phyloP scores from a whole-genome alignment of 2,329 filamentous ascomycete species.

The Clathrospora elynae region DNA sequence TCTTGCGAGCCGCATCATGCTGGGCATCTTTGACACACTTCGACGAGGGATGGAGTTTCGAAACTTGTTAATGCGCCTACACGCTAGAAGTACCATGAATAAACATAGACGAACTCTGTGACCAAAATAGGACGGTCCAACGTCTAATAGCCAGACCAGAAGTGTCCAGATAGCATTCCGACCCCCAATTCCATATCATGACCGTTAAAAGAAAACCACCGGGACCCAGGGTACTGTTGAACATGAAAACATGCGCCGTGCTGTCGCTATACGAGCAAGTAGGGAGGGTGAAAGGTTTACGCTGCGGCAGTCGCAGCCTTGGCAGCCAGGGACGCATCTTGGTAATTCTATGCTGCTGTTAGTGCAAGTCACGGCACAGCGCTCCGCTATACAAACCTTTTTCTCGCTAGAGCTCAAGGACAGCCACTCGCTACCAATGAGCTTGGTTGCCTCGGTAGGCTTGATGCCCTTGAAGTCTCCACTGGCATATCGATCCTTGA shows the following conservation, averaged over 20 bases:
- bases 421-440: constrained; percentile 57
- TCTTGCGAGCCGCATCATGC: too few species aligned
- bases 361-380: constrained; percentile 19
- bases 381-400: constrained; percentile 46
- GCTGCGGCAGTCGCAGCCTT: constrained; percentile 3
- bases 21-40: too few species aligned
- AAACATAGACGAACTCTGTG: too few species aligned
- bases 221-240: constrained; percentile 11
- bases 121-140: too few species aligned
- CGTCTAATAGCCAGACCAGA: constrained; percentile 26
- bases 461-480: constrained; percentile 59
- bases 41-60: too few species aligned
- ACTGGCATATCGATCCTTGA: constrained; percentile 50
- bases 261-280: background rate
- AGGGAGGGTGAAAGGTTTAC: background rate
- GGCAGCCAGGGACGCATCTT: constrained; percentile 34
- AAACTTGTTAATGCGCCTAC: too few species aligned
- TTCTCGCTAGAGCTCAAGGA: constrained; percentile 54
- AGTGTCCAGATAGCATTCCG: constrained; percentile 5
- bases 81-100: too few species aligned
- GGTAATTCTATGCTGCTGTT: constrained; percentile 35
- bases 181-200: background rate
- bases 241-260: too few species aligned
- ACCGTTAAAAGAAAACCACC: constrained; percentile 11
- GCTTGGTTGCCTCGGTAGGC: constrained; percentile 47